Evolutionary conservation across 495 filamentous ascomycete genomes (phyloP).

Genomic region (Penicillium canescens): DNA sequence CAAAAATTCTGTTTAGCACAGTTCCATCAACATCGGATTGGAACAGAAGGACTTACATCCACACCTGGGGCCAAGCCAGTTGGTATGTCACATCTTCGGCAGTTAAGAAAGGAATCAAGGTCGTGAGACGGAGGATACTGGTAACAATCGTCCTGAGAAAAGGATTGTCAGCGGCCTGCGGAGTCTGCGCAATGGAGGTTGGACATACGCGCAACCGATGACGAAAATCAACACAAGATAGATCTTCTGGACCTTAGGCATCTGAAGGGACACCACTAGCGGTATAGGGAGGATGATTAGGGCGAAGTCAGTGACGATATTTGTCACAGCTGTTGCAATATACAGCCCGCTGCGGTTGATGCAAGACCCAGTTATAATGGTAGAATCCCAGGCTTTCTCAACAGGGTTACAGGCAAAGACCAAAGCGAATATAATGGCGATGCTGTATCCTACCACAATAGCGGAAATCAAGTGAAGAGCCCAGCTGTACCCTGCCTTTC

Average conservation of each 20-base stretch:
- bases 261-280: conserved; percentile 20
- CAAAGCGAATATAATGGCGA: conserved; percentile 28
- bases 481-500: conserved; percentile 14
- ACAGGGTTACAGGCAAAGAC: conserved; percentile 44
- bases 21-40: neutral
- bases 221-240: conserved; percentile 23
- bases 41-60: conserved; percentile 14
- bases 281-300: conserved; percentile 37
- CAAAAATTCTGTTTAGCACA: neutral
- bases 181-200: neutral
- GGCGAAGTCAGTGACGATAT: conserved; percentile 39
- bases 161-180: neutral
- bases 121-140: conserved; percentile 28
- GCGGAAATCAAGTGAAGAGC: conserved; percentile 15
- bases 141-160: conserved; percentile 24
- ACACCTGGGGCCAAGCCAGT: conserved; percentile 16
- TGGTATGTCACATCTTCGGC: conserved; percentile 20
- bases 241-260: conserved; percentile 22
- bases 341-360: conserved; percentile 32
- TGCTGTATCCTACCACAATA: conserved; percentile 29
- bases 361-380: conserved; percentile 26
- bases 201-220: conserved; percentile 27
- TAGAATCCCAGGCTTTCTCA: conserved; percentile 32
- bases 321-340: conserved; percentile 38
- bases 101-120: conserved; percentile 19